Evolutionary conservation across 495 filamentous ascomycete species (phyloP).

Genomic region (Aspergillus steynii): DNA sequence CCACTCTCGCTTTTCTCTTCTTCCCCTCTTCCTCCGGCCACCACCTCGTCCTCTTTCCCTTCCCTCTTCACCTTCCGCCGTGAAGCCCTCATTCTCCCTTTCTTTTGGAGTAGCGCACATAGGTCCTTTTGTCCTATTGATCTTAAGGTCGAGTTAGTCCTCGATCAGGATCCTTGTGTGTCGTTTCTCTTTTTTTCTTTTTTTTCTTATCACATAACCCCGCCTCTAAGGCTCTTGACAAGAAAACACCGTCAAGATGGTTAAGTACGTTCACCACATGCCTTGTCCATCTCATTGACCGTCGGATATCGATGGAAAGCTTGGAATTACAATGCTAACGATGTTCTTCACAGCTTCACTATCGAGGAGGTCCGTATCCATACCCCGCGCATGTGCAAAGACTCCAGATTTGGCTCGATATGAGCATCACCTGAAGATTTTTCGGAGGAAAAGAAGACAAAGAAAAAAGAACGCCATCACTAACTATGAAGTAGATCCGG

Average conservation of each 20-base stretch:
- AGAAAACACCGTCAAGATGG: conserved; percentile 90
- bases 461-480: neutral
- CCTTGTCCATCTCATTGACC: neutral
- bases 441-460: neutral
- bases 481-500: conserved; percentile 64
- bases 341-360: conserved; percentile 76
- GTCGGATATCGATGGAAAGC: neutral
- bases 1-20: conserved; percentile 37
- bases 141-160: conserved; percentile 49
- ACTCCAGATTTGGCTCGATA: neutral
- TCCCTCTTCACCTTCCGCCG: conserved; percentile 27
- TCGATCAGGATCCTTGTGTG: conserved; percentile 51
- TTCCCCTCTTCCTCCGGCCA: conserved; percentile 31
- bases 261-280: conserved; percentile 79
- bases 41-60: conserved; percentile 22
- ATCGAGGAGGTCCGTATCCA: conserved; percentile 77
- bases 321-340: conserved; percentile 28
- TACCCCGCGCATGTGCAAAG: neutral
- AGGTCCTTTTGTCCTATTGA: conserved; percentile 36
- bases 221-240: conserved; percentile 46
- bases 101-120: conserved; percentile 47
- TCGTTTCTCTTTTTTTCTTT: conserved; percentile 33
- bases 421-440: neutral
- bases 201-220: conserved; percentile 30
- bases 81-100: conserved; percentile 31